Conservation (phyloP, 2,329 filamentous ascomycete species). For the Aspergillus eucalypticola region DNA sequence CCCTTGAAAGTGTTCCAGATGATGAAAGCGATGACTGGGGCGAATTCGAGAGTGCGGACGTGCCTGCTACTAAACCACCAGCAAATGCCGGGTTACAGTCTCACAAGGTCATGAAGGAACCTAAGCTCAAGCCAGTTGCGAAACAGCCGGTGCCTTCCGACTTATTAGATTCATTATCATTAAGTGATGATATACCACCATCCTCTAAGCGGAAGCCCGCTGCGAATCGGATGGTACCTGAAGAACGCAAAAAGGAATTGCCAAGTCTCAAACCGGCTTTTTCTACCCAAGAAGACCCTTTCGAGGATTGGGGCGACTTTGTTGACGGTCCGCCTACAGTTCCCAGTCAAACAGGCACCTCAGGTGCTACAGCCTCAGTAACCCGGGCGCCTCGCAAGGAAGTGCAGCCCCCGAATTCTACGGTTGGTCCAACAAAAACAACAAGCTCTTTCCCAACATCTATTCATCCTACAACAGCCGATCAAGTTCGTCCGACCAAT, state of each 20-base stretch:
- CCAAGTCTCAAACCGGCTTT: conserved; percentile 13
- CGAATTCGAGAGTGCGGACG: conserved; percentile 44
- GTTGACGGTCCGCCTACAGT: conserved; percentile 39
- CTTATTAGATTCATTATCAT: conserved; percentile 31
- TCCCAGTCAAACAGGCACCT: conserved; percentile 8
- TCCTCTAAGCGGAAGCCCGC: conserved; percentile 8
- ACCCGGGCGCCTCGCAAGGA: neutral
- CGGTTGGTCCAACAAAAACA: neutral
- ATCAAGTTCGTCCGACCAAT: conserved; percentile 69
- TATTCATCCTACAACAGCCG: neutral
- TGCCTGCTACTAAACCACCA: conserved; percentile 13
- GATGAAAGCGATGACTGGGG: conserved; percentile 47
- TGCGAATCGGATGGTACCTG: conserved; percentile 2
- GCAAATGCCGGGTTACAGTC: conserved; percentile 2
- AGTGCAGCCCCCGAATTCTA: neutral
- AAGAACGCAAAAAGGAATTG: conserved; percentile 19
- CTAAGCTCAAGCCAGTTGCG: neutral
- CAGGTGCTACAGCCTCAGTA: conserved; percentile 5
- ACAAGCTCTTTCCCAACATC: neutral
- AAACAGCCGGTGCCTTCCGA: conserved; percentile 5
- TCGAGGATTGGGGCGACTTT: conserved; percentile 55
- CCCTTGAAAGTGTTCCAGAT: conserved; percentile 29
- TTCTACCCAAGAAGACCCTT: conserved; percentile 23
- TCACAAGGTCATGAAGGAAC: neutral
- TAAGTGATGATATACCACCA: conserved; percentile 24